Evolutionary conservation across 2,329 filamentous ascomycete species (phyloP).

Genomic region (Ophiocordyceps polyrhachis-furcata): DNA sequence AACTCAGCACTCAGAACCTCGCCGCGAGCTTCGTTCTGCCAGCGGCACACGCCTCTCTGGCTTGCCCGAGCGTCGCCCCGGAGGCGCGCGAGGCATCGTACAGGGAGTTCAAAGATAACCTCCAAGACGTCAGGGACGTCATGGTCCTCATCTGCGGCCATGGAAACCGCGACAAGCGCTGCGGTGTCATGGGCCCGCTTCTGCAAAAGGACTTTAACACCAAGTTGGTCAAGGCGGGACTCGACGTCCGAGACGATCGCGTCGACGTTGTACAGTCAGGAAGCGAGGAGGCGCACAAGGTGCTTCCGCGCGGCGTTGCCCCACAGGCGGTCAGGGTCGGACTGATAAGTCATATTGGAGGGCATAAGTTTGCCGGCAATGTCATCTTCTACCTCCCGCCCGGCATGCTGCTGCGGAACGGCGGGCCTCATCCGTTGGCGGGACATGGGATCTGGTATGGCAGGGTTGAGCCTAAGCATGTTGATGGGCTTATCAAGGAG

Average conservation of each 20-base stretch:
- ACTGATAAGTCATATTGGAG: conserved; percentile 61
- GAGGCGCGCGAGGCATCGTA: conserved; percentile 29
- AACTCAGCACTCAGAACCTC: conserved; percentile 12
- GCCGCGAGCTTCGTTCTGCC: conserved; percentile 5
- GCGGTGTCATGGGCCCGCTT: conserved; percentile 61
- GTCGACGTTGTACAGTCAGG: conserved; percentile 14
- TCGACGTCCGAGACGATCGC: conserved; percentile 27
- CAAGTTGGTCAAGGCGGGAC: conserved; percentile 30
- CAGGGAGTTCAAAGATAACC: conserved; percentile 31
- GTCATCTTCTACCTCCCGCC: conserved; percentile 66
- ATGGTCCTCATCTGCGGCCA: conserved; percentile 82
- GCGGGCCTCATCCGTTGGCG: conserved; percentile 35
- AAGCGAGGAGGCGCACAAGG: conserved; percentile 2
- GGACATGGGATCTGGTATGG: conserved; percentile 73
- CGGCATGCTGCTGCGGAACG: conserved; percentile 16
- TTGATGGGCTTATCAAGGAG: conserved; percentile 56
- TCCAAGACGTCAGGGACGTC: conserved; percentile 45
- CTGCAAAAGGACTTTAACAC: conserved; percentile 51
- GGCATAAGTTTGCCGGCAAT: conserved; percentile 75
- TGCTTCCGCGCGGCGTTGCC: conserved; percentile 6
- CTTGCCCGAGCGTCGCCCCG: too few species aligned
- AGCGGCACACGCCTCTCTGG: not conserved
- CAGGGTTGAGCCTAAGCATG: conserved; percentile 53
- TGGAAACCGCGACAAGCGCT: conserved; percentile 61
- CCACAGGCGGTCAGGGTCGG: conserved; percentile 38